Evolutionary conservation across 1,284 basidiomycete genomes (phyloP), one percentile per base, ranked within the genome.

Genomic region (Ceratobasidium sp.): DNA sequence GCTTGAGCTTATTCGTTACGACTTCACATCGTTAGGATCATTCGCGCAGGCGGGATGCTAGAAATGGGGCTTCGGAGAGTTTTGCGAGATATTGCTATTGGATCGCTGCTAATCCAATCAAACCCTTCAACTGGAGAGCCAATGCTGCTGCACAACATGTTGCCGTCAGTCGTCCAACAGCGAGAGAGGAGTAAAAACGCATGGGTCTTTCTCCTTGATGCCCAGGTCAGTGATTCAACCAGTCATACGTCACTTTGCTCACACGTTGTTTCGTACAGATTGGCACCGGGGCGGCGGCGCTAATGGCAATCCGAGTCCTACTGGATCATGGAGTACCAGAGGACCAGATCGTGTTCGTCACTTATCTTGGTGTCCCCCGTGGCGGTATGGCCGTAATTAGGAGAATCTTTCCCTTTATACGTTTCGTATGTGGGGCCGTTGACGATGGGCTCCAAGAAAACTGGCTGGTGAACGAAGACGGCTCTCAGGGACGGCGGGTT

Each of bases 251-350:
- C 15, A 72, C 42, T 18, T 12, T 46, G 15, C 33, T 76, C 26
- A 40, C 46, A 56, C 51, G 15, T 58, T 13, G 53, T 56, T 80
- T 13, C n/a, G n/a, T 23, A 5, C 28, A 97, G 91, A 96, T 99
- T 84, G 96, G 96, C 4, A 99, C 97, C 0, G 97, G 94, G 2
- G 97, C 97, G 0, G 92, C 97, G 3, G 97, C 95, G 0, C 93
- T 97, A 85, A 99, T 99, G 97, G 95, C 96, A 0, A 94, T 99
- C 78, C 93, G 97, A n/a, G 91, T 98, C 4, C 87, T 99, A 20
- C 89, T 99, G 39, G 97, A 99, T 83, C 97, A 99, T 83, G 97
- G 97, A n/a, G 93, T 99, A 9, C 90, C 84, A 81, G 91, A 96
- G 83, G 89, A 93, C 63, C 92, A 93, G 82, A 96, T 97, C 82